phyloP scores from a whole-genome alignment of 2,329 filamentous ascomycete genomes.

The Albophoma yamanashiensis region DNA sequence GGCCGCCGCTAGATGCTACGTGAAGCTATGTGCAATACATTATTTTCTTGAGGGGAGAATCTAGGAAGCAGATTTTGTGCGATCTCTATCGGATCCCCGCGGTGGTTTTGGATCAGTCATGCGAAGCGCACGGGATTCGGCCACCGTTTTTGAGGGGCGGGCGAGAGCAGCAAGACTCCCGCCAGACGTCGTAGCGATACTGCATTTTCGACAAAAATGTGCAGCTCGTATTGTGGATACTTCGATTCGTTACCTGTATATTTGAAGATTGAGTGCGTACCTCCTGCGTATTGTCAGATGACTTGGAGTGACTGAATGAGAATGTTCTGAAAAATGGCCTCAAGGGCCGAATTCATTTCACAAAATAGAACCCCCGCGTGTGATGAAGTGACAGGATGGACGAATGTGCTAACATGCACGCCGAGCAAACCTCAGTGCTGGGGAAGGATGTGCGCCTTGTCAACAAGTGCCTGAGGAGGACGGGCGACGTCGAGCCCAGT shows the following conservation, averaged over 20 bases:
- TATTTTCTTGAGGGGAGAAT: not conserved
- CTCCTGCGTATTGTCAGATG: not conserved
- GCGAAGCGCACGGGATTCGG: not conserved
- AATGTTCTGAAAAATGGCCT: not conserved
- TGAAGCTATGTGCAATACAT: not conserved
- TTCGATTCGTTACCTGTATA: not conserved
- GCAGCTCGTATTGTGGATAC: not conserved
- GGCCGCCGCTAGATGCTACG: constrained; percentile 11
- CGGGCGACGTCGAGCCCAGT: not conserved
- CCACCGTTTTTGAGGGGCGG: not conserved
- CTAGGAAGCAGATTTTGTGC: constrained; percentile 4
- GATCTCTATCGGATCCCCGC: not conserved
- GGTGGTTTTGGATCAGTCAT: not conserved
- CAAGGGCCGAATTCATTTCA: not conserved
- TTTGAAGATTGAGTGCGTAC: not conserved
- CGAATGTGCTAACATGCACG: too few species aligned
- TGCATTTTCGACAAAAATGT: not conserved
- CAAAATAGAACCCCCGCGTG: not conserved
- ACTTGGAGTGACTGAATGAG: too few species aligned
- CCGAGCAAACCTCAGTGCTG: not conserved
- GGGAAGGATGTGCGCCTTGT: not conserved
- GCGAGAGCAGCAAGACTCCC: not conserved
- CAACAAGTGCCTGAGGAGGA: not conserved
- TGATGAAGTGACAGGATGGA: too few species aligned
- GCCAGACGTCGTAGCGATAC: not conserved